phyloP scores from a whole-genome alignment of 306 rosid species.

The Casuarina equisetifolia region DNA sequence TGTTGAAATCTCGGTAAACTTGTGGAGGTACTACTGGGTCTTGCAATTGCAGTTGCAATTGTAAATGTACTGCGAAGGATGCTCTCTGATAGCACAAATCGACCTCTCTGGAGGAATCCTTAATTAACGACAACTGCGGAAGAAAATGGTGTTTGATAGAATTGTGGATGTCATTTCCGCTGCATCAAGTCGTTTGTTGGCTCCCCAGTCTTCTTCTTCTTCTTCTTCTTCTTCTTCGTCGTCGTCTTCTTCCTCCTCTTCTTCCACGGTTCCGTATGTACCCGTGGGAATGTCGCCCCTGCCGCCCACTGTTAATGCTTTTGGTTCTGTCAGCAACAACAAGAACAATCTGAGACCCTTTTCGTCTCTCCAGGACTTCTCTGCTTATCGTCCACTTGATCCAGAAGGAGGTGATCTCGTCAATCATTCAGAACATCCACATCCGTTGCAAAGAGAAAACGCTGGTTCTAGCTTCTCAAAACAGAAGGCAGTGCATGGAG shows the following conservation, averaged over 20 bases:
- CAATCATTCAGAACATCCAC: conserved; percentile 39
- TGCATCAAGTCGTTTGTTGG: conserved; percentile 34
- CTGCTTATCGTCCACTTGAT: conserved; percentile 49
- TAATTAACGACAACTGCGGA: neutral
- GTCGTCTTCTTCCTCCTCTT: neutral
- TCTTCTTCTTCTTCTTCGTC: neutral
- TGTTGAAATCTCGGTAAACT: neutral
- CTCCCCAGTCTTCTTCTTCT: conserved; percentile 28
- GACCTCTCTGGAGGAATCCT: neutral
- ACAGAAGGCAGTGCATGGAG: conserved; percentile 44
- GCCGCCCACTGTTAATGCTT: conserved; percentile 27
- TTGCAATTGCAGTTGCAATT: neutral
- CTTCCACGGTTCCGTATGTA: conserved; percentile 5
- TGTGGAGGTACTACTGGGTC: neutral
- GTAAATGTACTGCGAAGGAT: neutral
- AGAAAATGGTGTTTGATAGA: conserved; percentile 57
- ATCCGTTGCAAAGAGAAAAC: conserved; percentile 40
- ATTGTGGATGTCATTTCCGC: conserved; percentile 47
- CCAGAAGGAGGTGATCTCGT: conserved; percentile 15
- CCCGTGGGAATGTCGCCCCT: conserved; percentile 17
- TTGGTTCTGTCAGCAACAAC: conserved; percentile 17
- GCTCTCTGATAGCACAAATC: neutral
- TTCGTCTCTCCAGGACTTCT: conserved; percentile 83
- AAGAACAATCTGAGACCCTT: conserved; percentile 59
- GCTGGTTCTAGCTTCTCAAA: conserved; percentile 59